phyloP scores from a whole-genome alignment of 345 rosid species.

The Brassica cretica region DNA sequence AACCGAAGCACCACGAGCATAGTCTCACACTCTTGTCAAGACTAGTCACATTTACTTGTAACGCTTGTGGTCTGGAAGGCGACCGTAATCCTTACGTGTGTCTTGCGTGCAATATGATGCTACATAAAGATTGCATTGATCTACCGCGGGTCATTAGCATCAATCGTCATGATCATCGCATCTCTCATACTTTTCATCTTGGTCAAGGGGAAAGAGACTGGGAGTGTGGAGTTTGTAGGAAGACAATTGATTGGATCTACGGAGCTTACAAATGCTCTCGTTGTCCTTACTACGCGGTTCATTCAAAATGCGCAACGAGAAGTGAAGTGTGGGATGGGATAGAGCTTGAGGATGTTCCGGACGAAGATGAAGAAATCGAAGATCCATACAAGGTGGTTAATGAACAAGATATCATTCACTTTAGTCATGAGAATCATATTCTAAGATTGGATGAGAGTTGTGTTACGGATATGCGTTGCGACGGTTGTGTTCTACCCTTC shows the following conservation, averaged over 20 bases:
- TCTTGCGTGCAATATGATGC: constrained; percentile 1
- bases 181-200: constrained; percentile 25
- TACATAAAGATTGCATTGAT: background rate
- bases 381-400: constrained; percentile 2
- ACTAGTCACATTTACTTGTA: constrained; percentile 12
- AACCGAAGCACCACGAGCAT: background rate
- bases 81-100: constrained; percentile 8
- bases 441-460: background rate
- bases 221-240: constrained; percentile 16
- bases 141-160: constrained; percentile 23
- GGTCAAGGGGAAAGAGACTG: background rate
- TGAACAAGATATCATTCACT: constrained; percentile 7
- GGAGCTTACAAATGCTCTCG: constrained; percentile 16
- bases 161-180: constrained; percentile 26
- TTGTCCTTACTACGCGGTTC: constrained; percentile 11
- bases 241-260: background rate
- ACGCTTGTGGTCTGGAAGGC: background rate
- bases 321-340: background rate
- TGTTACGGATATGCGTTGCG: background rate
- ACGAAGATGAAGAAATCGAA: background rate
- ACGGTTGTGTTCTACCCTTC: background rate
- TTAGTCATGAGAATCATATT: background rate
- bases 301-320: constrained; percentile 5
- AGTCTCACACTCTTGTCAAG: background rate
- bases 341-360: background rate